Evolutionary conservation across 106 monocot species (phyloP), one percentile per base, ranked within the genome.

Genomic region (Gastrodia elata): DNA sequence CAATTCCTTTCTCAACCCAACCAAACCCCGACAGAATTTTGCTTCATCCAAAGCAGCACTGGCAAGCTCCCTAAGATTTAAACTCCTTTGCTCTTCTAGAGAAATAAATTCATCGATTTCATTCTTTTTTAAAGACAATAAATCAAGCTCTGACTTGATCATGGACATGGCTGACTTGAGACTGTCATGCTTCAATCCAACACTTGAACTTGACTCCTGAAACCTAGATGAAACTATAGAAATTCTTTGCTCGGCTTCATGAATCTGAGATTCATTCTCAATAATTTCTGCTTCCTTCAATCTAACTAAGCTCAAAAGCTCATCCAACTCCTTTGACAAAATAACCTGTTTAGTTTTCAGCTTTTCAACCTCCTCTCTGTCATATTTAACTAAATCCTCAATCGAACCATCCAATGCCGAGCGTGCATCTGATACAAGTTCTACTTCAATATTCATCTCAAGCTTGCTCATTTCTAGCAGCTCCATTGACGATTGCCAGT

Each of bases 241-340:
- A 36, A 98, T 91, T 75, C 75, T 86, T 55, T 76, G 75, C 58
- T 98, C 90, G 70, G 88, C 86, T 73, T 84, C 80, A 42, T 82
- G 79, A 26, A 98, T 93, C 71, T 82, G 76, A 58, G 71, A 37
- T 43, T 88, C 79, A 79, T 90, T 93, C 41, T 90, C 83, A 68
- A 77, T 77, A 77, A 98, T 93, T 72, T 97, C 88, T 43, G 74
- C 76, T 80, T 98, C 88, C 76, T 98, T 98, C 78, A 91, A 70
- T 76, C 67, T 86, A 2, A 98, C 90, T 77, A 91, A 76, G 56
- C 52, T 79, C 38, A 88, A 73, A 9, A 98, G 78, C 14, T 93
- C 84, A 36, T 81, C 80, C 40, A 98, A 78, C 75, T 98, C 97
- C 74, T 88, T 87, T 56, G 78, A 69, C 20, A 98, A 73, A 74